Conservation (phyloP, 371 early-diverging fungal species). For the Apophysomyces variabilis region DNA sequence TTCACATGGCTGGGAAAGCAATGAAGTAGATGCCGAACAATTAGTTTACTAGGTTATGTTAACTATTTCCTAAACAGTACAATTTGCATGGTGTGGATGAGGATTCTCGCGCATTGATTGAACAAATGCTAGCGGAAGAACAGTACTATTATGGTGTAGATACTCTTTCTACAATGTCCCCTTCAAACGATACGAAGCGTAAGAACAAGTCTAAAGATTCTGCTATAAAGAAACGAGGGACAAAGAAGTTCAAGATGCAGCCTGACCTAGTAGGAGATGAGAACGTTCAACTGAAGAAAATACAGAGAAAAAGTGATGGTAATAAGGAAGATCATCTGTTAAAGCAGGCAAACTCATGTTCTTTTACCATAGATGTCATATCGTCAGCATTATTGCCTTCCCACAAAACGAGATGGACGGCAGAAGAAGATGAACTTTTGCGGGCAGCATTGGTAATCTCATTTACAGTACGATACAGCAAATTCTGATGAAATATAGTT, state of each 20-base stretch:
- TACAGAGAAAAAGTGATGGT: constrained; percentile 7
- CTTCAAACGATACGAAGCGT: constrained; percentile 6
- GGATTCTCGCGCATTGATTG: constrained; percentile 57
- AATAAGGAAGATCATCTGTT: neutral
- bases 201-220: constrained; percentile 5
- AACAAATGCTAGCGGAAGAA: constrained; percentile 76
- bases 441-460: constrained; percentile 52
- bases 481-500: constrained; percentile 28
- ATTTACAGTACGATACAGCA: neutral
- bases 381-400: constrained; percentile 66
- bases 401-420: constrained; percentile 65
- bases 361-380: constrained; percentile 6
- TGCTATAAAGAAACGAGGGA: constrained; percentile 16
- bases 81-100: constrained; percentile 47
- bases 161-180: constrained; percentile 22
- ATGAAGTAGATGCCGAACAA: neutral
- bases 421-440: constrained; percentile 47
- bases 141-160: constrained; percentile 60
- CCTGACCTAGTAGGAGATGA: neutral
- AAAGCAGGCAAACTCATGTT: neutral
- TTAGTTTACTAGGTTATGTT: neutral
- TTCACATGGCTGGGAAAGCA: neutral
- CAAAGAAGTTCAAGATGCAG: constrained; percentile 14
- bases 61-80: neutral
- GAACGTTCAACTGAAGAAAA: neutral